These are phyloP conservation scores for Croton setiger DNA, from an alignment of 441 rosid species.

Conservation along the genomic window DNA sequence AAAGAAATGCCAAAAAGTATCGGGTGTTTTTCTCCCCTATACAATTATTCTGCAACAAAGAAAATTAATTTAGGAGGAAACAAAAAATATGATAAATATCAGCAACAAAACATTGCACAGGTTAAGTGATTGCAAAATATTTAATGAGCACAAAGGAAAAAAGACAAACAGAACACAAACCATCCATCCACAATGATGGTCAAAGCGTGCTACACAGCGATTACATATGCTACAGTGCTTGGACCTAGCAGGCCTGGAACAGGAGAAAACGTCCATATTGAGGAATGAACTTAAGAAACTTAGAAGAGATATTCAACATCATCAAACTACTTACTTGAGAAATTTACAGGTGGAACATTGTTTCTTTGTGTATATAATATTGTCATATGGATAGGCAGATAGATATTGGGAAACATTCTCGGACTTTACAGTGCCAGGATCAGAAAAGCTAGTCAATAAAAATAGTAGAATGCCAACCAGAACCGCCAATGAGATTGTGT, in stretches of 20 bases:
- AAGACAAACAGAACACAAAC: constrained; percentile 29
- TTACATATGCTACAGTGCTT: constrained; percentile 92
- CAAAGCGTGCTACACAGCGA: constrained; percentile 92
- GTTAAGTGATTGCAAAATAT: neutral
- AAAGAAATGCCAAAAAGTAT: constrained; percentile 73
- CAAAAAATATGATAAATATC: neutral
- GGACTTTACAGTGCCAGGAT: constrained; percentile 76
- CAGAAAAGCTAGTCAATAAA: constrained; percentile 79
- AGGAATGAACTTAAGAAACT: constrained; percentile 13
- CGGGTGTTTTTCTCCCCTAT: constrained; percentile 72
- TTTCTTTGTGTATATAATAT: constrained; percentile 63
- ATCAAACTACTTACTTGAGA: constrained; percentile 56
- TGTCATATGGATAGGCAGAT: constrained; percentile 75
- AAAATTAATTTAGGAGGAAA: neutral
- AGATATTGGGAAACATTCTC: constrained; percentile 63
- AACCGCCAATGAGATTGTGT: constrained; percentile 64
- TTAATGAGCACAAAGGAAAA: constrained; percentile 1
- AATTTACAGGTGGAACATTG: constrained; percentile 84
- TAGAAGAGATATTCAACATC: constrained; percentile 2
- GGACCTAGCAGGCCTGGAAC: constrained; percentile 86
- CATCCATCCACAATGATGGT: constrained; percentile 96
- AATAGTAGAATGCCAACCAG: constrained; percentile 70
- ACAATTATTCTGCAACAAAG: constrained; percentile 63
- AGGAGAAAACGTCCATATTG: constrained; percentile 10
- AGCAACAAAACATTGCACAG: constrained; percentile 1